Percentiles rank a stretch among this genome's conserved stretches.
Conservation (phyloP, 108 stramenopile genomes). For the Cyclotella sp. region DNA sequence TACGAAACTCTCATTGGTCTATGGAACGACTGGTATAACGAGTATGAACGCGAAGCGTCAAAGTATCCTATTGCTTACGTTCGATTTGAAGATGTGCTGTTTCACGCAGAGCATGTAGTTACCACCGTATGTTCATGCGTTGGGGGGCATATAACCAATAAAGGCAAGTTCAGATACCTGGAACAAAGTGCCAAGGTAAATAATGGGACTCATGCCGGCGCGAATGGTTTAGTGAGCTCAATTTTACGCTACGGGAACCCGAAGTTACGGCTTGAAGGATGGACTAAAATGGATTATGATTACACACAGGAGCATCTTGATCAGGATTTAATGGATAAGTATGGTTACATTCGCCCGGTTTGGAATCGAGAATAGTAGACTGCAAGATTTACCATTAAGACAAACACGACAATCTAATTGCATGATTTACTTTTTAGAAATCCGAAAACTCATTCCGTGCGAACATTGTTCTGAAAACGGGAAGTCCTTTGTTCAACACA, state of each 20-base stretch:
- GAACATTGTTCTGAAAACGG: conserved; percentile 79
- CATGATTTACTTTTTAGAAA: neutral
- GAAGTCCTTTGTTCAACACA: conserved; percentile 74
- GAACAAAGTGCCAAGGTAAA: conserved; percentile 61
- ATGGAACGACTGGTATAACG: conserved; percentile 77
- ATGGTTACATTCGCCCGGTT: conserved; percentile 59
- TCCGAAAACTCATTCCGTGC: conserved; percentile 42
- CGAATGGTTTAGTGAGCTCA: conserved; percentile 16
- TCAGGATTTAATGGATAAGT: conserved; percentile 49
- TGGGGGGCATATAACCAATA: conserved; percentile 57
- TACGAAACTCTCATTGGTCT: conserved; percentile 57
- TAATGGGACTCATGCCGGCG: conserved; percentile 31
- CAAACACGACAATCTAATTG: neutral
- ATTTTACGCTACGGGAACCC: conserved; percentile 18
- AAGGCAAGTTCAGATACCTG: conserved; percentile 49
- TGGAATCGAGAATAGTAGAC: neutral
- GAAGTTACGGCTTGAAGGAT: conserved; percentile 41
- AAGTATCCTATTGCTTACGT: conserved; percentile 59
- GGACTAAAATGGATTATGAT: conserved; percentile 55
- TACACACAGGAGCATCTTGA: conserved; percentile 42
- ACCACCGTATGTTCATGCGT: conserved; percentile 68
- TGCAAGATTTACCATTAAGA: neutral
- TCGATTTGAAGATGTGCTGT: conserved; percentile 77
- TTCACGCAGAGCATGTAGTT: conserved; percentile 62
- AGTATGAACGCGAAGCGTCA: conserved; percentile 34